These are phyloP conservation scores for Priceomyces haplophilus DNA, from an alignment of 805 yeast species.

Conservation along the genomic window DNA sequence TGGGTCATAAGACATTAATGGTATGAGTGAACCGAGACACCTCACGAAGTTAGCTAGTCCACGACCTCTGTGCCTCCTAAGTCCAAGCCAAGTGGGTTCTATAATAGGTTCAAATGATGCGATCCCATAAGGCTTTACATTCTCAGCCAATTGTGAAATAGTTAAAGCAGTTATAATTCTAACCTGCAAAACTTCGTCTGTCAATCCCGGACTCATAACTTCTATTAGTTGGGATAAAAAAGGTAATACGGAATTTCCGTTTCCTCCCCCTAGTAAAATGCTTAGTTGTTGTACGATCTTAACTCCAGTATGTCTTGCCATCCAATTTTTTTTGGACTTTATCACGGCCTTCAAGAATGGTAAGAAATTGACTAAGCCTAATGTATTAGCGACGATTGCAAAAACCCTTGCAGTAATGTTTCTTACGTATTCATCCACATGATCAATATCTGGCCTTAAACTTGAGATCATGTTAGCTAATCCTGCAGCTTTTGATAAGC, in stretches of 20 bases:
- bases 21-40: slow-evolving; percentile 76
- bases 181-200: slow-evolving; percentile 67
- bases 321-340: slow-evolving; percentile 72
- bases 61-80: slow-evolving; percentile 72
- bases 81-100: slow-evolving; percentile 80
- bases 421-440: slow-evolving; percentile 76
- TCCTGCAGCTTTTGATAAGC: slow-evolving; percentile 78
- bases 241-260: slow-evolving; percentile 56
- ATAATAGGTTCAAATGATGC: slow-evolving; percentile 75
- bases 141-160: slow-evolving; percentile 71
- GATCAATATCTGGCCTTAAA: slow-evolving; percentile 78
- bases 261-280: slow-evolving; percentile 60
- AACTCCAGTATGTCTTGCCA: slow-evolving; percentile 80
- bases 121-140: slow-evolving; percentile 83
- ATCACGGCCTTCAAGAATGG: slow-evolving; percentile 85
- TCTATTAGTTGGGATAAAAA: slow-evolving; percentile 62
- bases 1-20: slow-evolving; percentile 65
- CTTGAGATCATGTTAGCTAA: slow-evolving; percentile 73
- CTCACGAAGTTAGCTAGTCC: slow-evolving; percentile 71
- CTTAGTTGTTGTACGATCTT: slow-evolving; percentile 76
- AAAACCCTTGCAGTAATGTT: slow-evolving; percentile 73
- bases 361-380: slow-evolving; percentile 67
- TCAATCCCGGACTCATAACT: slow-evolving; percentile 55
- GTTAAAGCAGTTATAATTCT: slow-evolving; percentile 71
- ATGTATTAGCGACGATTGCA: slow-evolving; percentile 78